Conservation (phyloP, 129 eudicot species). For the Gnaphalium uliginosum region DNA sequence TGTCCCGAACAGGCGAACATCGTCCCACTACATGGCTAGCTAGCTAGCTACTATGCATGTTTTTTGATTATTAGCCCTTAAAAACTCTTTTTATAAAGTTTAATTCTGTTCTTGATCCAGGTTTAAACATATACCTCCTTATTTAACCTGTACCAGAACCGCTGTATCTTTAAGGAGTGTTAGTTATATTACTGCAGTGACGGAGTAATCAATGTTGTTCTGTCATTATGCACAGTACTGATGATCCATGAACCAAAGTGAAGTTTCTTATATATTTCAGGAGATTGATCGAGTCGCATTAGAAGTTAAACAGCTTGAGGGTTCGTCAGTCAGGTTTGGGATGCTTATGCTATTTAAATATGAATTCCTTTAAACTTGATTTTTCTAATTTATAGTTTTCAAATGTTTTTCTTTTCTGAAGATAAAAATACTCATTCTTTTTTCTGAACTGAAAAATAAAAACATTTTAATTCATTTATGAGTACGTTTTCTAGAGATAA, state of each 20-base stretch:
- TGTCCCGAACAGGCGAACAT: background rate
- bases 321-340: constrained; percentile 14
- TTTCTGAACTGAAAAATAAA: too few relatives aligned
- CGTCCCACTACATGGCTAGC: constrained; percentile 2
- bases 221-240: background rate
- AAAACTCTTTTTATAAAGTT: background rate
- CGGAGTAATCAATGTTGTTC: background rate
- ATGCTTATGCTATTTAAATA: background rate
- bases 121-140: background rate
- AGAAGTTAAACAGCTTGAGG: constrained; percentile 6
- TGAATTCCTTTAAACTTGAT: background rate
- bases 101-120: background rate
- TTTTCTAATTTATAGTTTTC: too few relatives aligned
- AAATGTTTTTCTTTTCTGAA: too few relatives aligned
- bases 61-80: background rate
- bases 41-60: background rate
- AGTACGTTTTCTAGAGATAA: too few relatives aligned
- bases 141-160: too few relatives aligned
- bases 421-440: too few relatives aligned
- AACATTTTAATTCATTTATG: too few relatives aligned
- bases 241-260: background rate
- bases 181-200: too few relatives aligned
- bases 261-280: background rate
- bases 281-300: background rate
- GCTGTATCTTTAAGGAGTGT: too few relatives aligned